These are phyloP conservation scores for Tricholoma sp. DNA, from an alignment of 768 basidiomycete genomes.

Conservation along the genomic window DNA sequence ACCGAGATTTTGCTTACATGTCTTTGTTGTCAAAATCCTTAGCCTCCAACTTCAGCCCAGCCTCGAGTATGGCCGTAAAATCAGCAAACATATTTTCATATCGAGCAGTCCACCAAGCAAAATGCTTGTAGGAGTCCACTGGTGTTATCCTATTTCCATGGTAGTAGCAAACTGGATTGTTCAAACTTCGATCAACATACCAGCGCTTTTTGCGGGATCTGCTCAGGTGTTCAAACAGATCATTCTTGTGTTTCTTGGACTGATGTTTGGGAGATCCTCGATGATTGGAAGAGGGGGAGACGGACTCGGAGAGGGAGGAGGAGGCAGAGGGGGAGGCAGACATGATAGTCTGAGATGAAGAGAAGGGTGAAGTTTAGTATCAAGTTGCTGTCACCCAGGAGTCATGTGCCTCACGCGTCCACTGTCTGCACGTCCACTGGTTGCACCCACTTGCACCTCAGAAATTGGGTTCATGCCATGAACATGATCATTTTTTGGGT, in stretches of 20 bases:
- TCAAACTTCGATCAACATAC: background rate
- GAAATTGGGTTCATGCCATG: background rate
- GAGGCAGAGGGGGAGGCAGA: background rate
- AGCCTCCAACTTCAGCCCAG: background rate
- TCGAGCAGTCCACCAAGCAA: constrained; percentile 2
- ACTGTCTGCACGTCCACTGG: background rate
- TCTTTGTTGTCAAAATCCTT: background rate
- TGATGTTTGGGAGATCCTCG: background rate
- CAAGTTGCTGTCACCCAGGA: background rate
- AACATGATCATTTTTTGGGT: background rate
- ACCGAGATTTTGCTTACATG: background rate
- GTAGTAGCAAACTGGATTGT: background rate
- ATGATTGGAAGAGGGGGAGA: background rate
- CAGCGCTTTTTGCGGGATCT: background rate
- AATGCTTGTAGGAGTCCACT: background rate
- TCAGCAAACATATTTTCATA: background rate
- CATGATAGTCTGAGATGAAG: background rate
- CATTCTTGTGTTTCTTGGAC: background rate
- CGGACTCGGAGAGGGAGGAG: too few relatives aligned
- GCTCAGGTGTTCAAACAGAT: background rate
- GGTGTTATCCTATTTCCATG: background rate
- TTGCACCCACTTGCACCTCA: background rate
- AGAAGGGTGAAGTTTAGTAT: background rate
- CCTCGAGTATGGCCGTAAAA: background rate
- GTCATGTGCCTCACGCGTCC: background rate